Conservation (phyloP, 2,329 filamentous ascomycete genomes). For the Dendrostoma leiphaemia region DNA sequence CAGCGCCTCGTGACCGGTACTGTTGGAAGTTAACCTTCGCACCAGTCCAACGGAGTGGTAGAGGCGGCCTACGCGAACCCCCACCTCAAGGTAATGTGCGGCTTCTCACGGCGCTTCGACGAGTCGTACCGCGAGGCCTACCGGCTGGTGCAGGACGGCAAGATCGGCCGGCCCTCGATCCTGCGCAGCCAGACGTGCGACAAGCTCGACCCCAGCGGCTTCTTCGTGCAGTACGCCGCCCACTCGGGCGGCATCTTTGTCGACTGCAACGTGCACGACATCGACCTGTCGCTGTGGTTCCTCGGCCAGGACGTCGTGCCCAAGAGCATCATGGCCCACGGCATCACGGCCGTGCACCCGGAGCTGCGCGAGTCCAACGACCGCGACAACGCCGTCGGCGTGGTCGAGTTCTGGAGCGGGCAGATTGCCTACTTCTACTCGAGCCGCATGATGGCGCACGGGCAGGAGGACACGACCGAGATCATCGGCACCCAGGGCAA, state of each 20-base stretch:
- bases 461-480: conserved; percentile 66
- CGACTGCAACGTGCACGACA: conserved; percentile 70
- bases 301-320: conserved; percentile 53
- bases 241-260: conserved; percentile 69
- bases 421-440: conserved; percentile 64
- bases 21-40: not conserved
- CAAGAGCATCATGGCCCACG: conserved; percentile 54
- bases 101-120: conserved; percentile 67
- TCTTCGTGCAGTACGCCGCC: conserved; percentile 66
- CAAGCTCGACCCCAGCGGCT: conserved; percentile 62
- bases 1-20: too few species aligned
- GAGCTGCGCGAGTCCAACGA: conserved; percentile 57
- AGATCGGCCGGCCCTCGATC: conserved; percentile 59
- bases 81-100: conserved; percentile 64
- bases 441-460: conserved; percentile 65
- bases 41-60: conserved; percentile 44
- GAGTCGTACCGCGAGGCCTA: conserved; percentile 61
- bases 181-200: conserved; percentile 67
- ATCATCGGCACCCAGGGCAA: conserved; percentile 67
- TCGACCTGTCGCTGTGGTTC: conserved; percentile 64
- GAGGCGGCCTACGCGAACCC: conserved; percentile 53
- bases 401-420: conserved; percentile 64
- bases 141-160: conserved; percentile 47
- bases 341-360: conserved; percentile 58
- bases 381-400: conserved; percentile 60